Evolutionary conservation across 2,329 filamentous ascomycete species (phyloP), one percentile per base, ranked within the genome.

Genomic region (Dothideomycetidae sp.): DNA sequence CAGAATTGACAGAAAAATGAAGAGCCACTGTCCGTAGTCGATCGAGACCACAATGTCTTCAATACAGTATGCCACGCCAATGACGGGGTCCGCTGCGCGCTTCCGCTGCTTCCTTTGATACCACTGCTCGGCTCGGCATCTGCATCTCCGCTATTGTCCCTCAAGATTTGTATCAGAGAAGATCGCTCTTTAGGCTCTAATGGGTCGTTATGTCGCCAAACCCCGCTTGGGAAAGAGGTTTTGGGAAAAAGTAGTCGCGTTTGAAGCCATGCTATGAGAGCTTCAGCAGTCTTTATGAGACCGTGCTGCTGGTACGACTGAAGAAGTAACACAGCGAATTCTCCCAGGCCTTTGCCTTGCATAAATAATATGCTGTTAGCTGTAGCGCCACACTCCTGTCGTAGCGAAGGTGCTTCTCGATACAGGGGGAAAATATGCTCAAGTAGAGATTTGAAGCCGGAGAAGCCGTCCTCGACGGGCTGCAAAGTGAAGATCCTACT

Each of bases 41-140:
- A 42, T 56, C 60, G 37, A 42, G 43, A 40, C 50, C 42, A 45
- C 44, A 68, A 47, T 21, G 59, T 54, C 13, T 50, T 51, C n/a
- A 93, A 57, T 13, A 94, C 72, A 16, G 86, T 60, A 45, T 81
- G 74, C 90, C 88, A 94, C 1, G 84, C 82, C 54, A 92, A 93
- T 50, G 85, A 82, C 39, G 92, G 65, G 50, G 84, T 81, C 1
- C 81, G 73, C 39, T 76, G 84, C 69, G 83, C 86, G 43, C 75
- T 78, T 12, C 80, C 78, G 43, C 81, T 78, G 52, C 61, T 33
- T 7, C 49, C 51, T 29, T 48, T 51, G 10, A 33, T 37, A 13
- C 39, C 34, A 4, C 38, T 39, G 10, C 31, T 49, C 31, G 50
- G 47, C 9, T 71, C 64, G 29, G 64, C 61, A 26, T n/a, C n/a